Evolutionary conservation across 805 yeast genomes (phyloP).

Genomic region (Ogataea paradorogensis): DNA sequence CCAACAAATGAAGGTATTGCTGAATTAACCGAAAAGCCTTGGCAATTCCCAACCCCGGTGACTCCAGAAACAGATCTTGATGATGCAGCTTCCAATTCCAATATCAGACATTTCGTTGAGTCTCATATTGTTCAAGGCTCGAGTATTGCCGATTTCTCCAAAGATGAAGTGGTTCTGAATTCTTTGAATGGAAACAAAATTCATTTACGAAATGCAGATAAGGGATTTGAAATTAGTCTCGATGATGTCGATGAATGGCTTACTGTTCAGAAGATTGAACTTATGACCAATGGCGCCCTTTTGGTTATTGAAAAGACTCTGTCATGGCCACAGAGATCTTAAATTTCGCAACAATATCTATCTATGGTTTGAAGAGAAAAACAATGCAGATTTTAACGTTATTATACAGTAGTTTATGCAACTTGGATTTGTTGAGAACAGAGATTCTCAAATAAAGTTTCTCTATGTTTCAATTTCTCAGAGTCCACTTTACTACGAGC

Average conservation of each 20-base stretch:
- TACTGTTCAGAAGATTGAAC: conserved; percentile 34
- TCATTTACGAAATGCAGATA: conserved; percentile 36
- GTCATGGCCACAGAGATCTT: conserved; percentile 34
- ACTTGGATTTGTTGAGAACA: conserved; percentile 23
- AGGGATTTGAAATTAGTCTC: conserved; percentile 34
- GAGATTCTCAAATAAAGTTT: conserved; percentile 46
- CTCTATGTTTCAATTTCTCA: conserved; percentile 35
- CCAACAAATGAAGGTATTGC: conserved; percentile 65
- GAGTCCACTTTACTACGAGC: conserved; percentile 49
- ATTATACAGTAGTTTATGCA: conserved; percentile 1
- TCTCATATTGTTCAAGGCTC: conserved; percentile 53
- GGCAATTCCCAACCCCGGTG: conserved; percentile 69
- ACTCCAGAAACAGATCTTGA: conserved; percentile 40
- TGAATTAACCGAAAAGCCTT: conserved; percentile 57
- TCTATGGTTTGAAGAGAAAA: not conserved
- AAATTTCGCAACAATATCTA: no score
- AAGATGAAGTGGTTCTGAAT: conserved; percentile 28
- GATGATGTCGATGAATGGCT: conserved; percentile 36
- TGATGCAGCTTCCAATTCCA: conserved; percentile 48
- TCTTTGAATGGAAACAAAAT: conserved; percentile 36
- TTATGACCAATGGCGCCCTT: conserved; percentile 46
- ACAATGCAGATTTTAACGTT: not conserved
- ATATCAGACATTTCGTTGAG: conserved; percentile 56
- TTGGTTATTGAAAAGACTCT: conserved; percentile 38
- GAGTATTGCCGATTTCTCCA: conserved; percentile 20